Conservation (phyloP, 768 basidiomycete species). For the Russula sp. region DNA sequence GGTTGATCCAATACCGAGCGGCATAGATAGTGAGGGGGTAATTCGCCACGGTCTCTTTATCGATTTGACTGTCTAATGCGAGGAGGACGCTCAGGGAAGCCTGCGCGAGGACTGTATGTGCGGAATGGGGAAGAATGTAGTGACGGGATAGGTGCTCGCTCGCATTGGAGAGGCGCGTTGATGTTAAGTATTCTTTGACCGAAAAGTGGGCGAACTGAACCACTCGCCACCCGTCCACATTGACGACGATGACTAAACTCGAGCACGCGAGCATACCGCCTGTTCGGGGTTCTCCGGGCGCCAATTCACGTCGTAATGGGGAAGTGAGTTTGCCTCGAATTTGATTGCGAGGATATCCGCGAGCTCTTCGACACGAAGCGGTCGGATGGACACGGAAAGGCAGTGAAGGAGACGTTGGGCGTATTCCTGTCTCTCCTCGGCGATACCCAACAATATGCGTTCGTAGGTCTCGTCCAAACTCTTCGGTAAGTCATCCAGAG, state of each 20-base stretch:
- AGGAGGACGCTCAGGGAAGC: slow-evolving; percentile 6
- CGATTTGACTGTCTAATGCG: background rate
- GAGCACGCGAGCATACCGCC: background rate
- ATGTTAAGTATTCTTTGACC: background rate
- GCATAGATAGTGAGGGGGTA: background rate
- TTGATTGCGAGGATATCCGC: background rate
- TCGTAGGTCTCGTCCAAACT: slow-evolving; percentile 7
- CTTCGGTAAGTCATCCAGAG: background rate
- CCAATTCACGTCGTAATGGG: background rate
- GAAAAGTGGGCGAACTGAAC: background rate
- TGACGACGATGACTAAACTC: background rate
- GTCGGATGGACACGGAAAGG: background rate
- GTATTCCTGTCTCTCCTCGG: background rate
- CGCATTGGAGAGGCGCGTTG: background rate
- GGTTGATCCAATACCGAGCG: slow-evolving; percentile 1
- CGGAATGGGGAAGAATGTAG: background rate
- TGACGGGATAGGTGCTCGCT: background rate
- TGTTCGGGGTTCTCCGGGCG: background rate
- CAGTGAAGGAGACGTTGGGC: background rate
- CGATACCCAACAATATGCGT: background rate
- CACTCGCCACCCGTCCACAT: background rate
- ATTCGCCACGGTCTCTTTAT: background rate
- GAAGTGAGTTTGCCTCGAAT: background rate
- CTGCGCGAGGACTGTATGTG: background rate
- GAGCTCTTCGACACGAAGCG: background rate